Base-by-base conservation (phyloP, 2,329 filamentous ascomycete species). In the Monilinia laxa region DNA sequence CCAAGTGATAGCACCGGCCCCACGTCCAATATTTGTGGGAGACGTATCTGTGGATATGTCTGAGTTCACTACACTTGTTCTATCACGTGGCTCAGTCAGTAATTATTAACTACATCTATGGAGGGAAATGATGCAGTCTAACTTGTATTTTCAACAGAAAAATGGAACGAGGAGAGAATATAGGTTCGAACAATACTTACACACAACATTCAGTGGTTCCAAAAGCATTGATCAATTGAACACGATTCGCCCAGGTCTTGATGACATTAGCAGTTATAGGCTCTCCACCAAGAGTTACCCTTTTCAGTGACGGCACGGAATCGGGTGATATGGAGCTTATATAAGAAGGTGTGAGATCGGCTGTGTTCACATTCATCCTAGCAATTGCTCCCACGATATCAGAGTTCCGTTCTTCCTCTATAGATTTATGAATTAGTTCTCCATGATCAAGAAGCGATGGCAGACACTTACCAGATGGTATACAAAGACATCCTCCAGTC, bases 381-480 rank as follows among this genome's bases (percentile, higher is more conserved):
- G 64, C 57, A 38, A 73, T 73, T 7, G 73, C 75, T 28, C 74
- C 75, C 14, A 74, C 70, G 7, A 80, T 70, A 66, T 79, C 73
- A 31, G 78, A 65, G 28, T 69, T 40, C 1, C 71, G 64, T 20
- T 74, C 67, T 14, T 67, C 51, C 4, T 74, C 72, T 56, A 35
- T 45, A 38, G 35, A 31, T 49, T n/a, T 49, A 35, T n/a, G 5
- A 1, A 12, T 49, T 38, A 60, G 20, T 3, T 60, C 7, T 25
- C 20, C 35, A 31, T 31, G 6, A 49, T 49, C 7, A 7, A 12
- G 6, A 23, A n/a, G 14, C 12, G 7, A 23, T 53, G 25, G 4
- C 62, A 67, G 51, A 9, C 23, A 60, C 42, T 49, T 60, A 60
- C 57, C 57, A 49, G 57, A 60, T 18, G 72, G 73, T 2, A 74